A percentile compares a stretch with the other conserved stretches of the same genome.
phyloP scores from a whole-genome alignment of 805 yeast genomes.

The Candida chilensis region DNA sequence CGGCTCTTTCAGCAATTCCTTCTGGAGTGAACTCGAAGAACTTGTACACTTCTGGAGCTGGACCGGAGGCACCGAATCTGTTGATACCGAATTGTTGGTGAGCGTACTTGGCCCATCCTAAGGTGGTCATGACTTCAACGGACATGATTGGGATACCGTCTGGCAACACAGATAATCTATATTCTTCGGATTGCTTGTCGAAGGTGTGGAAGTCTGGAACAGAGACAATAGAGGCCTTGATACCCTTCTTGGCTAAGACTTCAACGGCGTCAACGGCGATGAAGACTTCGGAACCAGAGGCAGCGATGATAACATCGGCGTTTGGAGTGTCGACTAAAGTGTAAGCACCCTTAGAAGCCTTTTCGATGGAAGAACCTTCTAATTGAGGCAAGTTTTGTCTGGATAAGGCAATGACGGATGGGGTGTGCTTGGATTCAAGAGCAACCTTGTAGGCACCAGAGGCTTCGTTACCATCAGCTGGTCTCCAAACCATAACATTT shows the following conservation, averaged over 20 bases:
- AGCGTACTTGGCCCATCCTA: conserved; percentile 91
- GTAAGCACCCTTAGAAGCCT: conserved; percentile 94
- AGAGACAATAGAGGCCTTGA: conserved; percentile 79
- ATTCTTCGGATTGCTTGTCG: conserved; percentile 73
- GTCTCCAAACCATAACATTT: conserved; percentile 82
- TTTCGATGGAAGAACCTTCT: conserved; percentile 85
- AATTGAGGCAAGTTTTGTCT: conserved; percentile 91
- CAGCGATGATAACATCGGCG: conserved; percentile 67
- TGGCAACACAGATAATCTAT: conserved; percentile 83
- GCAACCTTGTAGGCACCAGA: conserved; percentile 76
- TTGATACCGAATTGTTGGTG: conserved; percentile 95
- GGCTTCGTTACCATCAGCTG: conserved; percentile 86
- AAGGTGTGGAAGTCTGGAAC: conserved; percentile 90
- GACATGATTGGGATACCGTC: conserved; percentile 90
- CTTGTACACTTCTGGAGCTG: conserved; percentile 74
- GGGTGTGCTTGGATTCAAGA: conserved; percentile 51
- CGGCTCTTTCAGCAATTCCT: conserved; percentile 83
- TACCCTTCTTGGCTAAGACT: conserved; percentile 54
- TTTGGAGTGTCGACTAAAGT: conserved; percentile 49
- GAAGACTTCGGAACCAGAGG: conserved; percentile 94
- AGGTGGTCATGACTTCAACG: conserved; percentile 85
- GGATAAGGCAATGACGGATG: conserved; percentile 67
- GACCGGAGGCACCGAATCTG: conserved; percentile 96
- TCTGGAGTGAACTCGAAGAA: conserved; percentile 86
- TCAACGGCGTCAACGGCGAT: conserved; percentile 78